phyloP scores from a whole-genome alignment of 768 basidiomycete species.

The Saitozyma sp. region DNA sequence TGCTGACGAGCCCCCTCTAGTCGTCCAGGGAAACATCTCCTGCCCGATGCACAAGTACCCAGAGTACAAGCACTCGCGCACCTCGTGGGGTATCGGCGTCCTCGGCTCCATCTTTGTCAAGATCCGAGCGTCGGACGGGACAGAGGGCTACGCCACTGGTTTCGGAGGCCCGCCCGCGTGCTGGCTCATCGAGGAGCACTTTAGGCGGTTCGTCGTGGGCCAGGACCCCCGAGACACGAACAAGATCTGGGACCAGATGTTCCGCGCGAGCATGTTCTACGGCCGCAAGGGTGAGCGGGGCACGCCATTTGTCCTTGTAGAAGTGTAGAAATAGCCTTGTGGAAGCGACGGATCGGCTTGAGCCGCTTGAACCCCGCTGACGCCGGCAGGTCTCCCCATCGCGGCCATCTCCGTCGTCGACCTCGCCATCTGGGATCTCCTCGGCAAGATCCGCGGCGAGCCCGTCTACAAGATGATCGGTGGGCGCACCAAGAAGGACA shows the following conservation, averaged over 20 bases:
- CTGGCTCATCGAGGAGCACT: slow-evolving; percentile 55
- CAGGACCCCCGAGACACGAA: slow-evolving; percentile 54
- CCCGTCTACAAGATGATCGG: slow-evolving; percentile 56
- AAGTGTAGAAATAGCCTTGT: no score
- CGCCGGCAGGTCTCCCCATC: slow-evolving; percentile 45
- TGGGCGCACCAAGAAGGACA: slow-evolving; percentile 53
- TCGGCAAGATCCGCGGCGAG: slow-evolving; percentile 54
- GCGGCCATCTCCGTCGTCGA: slow-evolving; percentile 54
- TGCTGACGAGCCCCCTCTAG: slow-evolving; percentile 15
- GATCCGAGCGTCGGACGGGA: slow-evolving; percentile 54
- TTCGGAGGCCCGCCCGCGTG: slow-evolving; percentile 54
- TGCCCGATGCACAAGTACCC: slow-evolving; percentile 53
- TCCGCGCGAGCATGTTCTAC: slow-evolving; percentile 54
- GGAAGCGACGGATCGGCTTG: neutral
- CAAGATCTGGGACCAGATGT: slow-evolving; percentile 55
- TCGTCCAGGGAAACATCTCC: slow-evolving; percentile 50
- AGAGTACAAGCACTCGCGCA: slow-evolving; percentile 49
- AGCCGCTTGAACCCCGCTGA: neutral
- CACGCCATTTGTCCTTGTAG: neutral
- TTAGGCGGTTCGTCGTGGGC: slow-evolving; percentile 54
- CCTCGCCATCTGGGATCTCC: slow-evolving; percentile 54
- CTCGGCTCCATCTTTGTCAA: slow-evolving; percentile 55
- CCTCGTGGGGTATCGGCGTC: slow-evolving; percentile 55
- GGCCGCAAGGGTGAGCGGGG: slow-evolving; percentile 48
- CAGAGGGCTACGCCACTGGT: slow-evolving; percentile 53